phyloP scores from a whole-genome alignment of 345 rosid species.

The Reutealis trisperma region DNA sequence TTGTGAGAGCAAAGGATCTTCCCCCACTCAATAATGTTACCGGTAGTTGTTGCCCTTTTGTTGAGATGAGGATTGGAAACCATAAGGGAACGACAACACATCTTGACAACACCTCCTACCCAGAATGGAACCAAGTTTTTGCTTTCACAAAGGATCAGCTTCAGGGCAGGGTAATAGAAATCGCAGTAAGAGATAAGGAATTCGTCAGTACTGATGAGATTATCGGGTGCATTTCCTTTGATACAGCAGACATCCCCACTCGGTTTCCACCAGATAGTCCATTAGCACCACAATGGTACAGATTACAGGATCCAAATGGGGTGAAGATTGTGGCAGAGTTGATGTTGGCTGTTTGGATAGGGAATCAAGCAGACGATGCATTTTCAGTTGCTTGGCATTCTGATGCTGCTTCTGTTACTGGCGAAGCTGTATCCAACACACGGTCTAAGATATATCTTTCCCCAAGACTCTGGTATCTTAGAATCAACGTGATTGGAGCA shows the following conservation, averaged over 20 bases:
- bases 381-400: conserved; percentile 38
- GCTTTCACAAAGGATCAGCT: conserved; percentile 49
- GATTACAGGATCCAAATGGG: conserved; percentile 33
- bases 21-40: conserved; percentile 26
- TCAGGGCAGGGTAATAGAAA: conserved; percentile 36
- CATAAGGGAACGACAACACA: conserved; percentile 28
- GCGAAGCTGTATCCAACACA: conserved; percentile 4
- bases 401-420: conserved; percentile 19
- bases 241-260: conserved; percentile 35
- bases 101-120: conserved; percentile 29
- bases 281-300: conserved; percentile 48
- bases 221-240: conserved; percentile 37
- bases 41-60: conserved; percentile 24
- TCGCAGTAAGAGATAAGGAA: conserved; percentile 35
- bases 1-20: conserved; percentile 39
- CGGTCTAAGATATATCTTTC: conserved; percentile 34
- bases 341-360: conserved; percentile 49
- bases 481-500: conserved; percentile 46
- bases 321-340: conserved; percentile 39
- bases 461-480: conserved; percentile 44
- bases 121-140: conserved; percentile 47
- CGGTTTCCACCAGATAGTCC: conserved; percentile 46
- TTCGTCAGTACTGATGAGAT: conserved; percentile 21
- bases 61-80: conserved; percentile 37
- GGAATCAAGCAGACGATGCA: conserved; percentile 47